Evolutionary conservation across 306 rosid species (phyloP), one percentile per base, ranked within the genome.

Genomic region (Benincasa hispida): DNA sequence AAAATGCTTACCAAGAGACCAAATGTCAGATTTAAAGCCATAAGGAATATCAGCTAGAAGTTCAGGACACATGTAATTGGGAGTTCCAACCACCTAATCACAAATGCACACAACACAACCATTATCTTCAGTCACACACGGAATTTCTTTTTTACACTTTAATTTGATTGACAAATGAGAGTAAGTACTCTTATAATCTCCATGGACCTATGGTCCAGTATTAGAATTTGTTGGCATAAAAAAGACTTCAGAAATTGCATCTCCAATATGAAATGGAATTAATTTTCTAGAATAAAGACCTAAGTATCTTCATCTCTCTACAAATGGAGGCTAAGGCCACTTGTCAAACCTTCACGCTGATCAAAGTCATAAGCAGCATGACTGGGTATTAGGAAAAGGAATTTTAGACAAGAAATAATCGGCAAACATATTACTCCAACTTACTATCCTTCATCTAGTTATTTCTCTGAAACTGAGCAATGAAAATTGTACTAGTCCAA

Each of bases 61-160:
- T 88, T 95, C 99, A 72, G 99, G 99, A 85, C 99, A 95, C 99
- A 95, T 95, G 82, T 95, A 95, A 84, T 95, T 95, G 35, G 99
- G 99, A 83, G 99, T 95, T 83, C 99, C 99, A 11, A 95, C 99
- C 47, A 95, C 99, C 99, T 95, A 88, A 67, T 55, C 22, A 78
- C 35, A 57, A 34, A 70, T 39, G 58, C 69, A 83, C 5, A 50
- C 55, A 42, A 57, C 35, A 13, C 42, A 13, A 19, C 50, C 17
- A 58, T 57, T 57, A 74, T 74, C 51, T 73, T 72, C 77, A 9
- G 35, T 27, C 61, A 41, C 45, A 32, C 42, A 32, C 28, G 27
- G 74, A 73, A 73, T 19, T 35, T 12, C 75, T 24, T 14, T 67
- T 17, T 41, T n/a, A 42, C 32, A 41, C 21, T 68, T 73, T n/a